Base-by-base conservation (phyloP, 768 basidiomycete species). In the Exidia glandulosa region DNA sequence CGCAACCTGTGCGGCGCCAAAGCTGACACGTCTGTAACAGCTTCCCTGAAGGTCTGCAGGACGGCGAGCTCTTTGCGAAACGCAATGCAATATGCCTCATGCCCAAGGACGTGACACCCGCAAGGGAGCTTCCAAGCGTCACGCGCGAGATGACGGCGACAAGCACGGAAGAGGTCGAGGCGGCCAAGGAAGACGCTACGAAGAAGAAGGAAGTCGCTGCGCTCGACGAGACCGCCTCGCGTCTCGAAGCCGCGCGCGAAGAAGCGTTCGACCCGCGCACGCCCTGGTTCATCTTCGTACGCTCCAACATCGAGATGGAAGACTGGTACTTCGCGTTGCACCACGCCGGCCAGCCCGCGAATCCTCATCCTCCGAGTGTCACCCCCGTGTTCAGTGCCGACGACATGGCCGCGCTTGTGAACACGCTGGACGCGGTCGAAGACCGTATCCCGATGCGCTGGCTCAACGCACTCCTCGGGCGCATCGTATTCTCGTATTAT, bases 381-480 rank as follows among this genome's bases (percentile, higher is more conserved):
- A 27, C 77, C 41, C 68, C 78, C 34, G 77, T 95, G 19, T 97
- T 93, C 75, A 75, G 78, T 58, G 76, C 85, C 5, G 72, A 77
- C 10, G 90, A 96, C 70, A 95, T 97, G 92, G 77, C 82, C 59
- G 76, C 80, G 63, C 80, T 98, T 41, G 86, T 97, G 60, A 75
- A 84, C 16, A 90, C 86, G 5, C 77, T 99, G 62, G 96, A 98
- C 73, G 83, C 87, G 65, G 90, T 93, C 68, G 90, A 96, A 2
- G 95, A 99, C 70, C 88, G 94, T 62, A 94, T 97, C 61, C 94
- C 94, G 2, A 92, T 94, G 83, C 87, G 95, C 3, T 99, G 96
- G 96, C 50, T 97, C 55, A 99, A 99, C 68, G 96, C 93, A 0
- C 75, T 98, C 59, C 74, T 98, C 62, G 96, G 94, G 2, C 86